Evolutionary conservation across 345 rosid genomes (phyloP), one percentile per base, ranked within the genome.

Genomic region (Camelina hispida): DNA sequence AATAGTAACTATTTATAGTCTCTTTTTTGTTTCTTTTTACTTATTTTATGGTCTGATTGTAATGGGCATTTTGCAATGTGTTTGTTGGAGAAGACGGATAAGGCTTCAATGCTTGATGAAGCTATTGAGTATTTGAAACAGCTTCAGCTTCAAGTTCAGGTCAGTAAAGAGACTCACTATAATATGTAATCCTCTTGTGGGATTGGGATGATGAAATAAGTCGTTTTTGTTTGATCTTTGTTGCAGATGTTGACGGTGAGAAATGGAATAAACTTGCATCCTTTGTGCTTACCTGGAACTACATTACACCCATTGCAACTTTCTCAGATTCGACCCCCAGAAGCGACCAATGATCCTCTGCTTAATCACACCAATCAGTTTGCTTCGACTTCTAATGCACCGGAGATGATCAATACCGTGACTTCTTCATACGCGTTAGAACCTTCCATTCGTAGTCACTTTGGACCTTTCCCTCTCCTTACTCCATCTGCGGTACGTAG

Each of bases 81-180:
- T 62, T 73, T 70, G 35, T 74, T 48, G 63, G 35, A 47, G 62
- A 79, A 93, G 98, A 87, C 98, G 7, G 98, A 93, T 78, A 93
- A 93, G 72, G 98, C 98, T 67, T 93, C 98, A 2, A 91, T 91
- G 98, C 91, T 93, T 7, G 98, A 93, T 78, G 97, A 93, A 83
- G 98, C 92, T 6, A 93, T 93, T 9, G 97, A 93, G 72, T 93
- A 93, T 80, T 83, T 93, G 64, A 91, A 93, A 82, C 93, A 91
- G 81, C 98, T 93, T 74, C 98, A 93, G 83, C 96, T 91, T 57
- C 98, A 91, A 88, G 97, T 91, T 17, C 96, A 93, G 96, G 98
- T 91, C 38, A 67, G 55, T 13, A 30, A n/a, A 57, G 4, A 9
- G 16, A 54, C 28, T 11, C 48, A 40, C 14, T 25, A 25, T 25